phyloP scores from a whole-genome alignment of 345 rosid genomes.

The Barbarea vulgaris region DNA sequence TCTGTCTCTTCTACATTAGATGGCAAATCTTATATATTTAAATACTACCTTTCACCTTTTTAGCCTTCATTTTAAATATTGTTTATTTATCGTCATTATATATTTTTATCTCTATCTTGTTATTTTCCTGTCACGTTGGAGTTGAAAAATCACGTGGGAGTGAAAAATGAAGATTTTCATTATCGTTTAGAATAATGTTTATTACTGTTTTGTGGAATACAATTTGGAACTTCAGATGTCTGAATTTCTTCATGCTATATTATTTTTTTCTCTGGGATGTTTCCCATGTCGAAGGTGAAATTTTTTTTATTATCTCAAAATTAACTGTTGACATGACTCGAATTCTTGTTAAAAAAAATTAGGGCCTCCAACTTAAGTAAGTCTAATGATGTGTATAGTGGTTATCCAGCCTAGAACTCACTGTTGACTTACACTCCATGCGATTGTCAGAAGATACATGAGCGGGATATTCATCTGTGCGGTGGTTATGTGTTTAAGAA shows the following conservation, averaged over 20 bases:
- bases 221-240: not conserved
- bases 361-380: too few species aligned
- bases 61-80: not conserved
- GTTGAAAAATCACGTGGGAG: not conserved
- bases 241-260: not conserved
- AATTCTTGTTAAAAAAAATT: not conserved
- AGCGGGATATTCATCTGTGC: too few species aligned
- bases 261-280: not conserved
- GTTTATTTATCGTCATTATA: conserved; percentile 1
- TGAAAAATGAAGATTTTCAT: not conserved
- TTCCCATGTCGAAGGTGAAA: not conserved
- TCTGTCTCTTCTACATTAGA: not conserved
- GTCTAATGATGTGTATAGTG: too few species aligned
- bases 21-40: not conserved
- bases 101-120: not conserved
- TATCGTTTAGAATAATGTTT: not conserved
- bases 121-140: conserved; percentile 14
- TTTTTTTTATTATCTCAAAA: not conserved
- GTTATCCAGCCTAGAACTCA: too few species aligned
- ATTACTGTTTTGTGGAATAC: not conserved
- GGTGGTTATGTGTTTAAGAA: too few species aligned
- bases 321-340: not conserved
- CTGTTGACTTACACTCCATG: not conserved
- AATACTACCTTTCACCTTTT: conserved; percentile 16
- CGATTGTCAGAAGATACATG: not conserved